phyloP scores from a whole-genome alignment of 75 land plant genomes.

The Larix kaempferi region DNA sequence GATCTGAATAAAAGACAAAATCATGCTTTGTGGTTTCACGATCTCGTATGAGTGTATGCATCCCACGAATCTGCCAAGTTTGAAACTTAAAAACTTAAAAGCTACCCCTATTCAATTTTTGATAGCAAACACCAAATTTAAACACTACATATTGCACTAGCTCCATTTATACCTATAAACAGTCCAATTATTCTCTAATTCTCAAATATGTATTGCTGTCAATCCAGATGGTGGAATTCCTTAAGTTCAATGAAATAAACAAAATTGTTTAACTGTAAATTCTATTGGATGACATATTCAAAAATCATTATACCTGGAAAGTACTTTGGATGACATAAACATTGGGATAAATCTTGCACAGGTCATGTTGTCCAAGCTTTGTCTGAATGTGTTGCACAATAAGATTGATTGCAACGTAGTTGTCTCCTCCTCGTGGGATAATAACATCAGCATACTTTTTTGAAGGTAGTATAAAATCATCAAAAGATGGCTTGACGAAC shows the following conservation, averaged over 20 bases:
- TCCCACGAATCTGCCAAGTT: constrained; percentile 70
- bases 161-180: not conserved
- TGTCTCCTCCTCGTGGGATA: constrained; percentile 95
- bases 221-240: not conserved
- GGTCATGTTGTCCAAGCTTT: constrained; percentile 86
- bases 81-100: too few species aligned
- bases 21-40: constrained; percentile 78
- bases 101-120: not conserved
- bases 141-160: not conserved
- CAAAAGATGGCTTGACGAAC: constrained; percentile 98
- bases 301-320: constrained; percentile 55
- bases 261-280: not conserved
- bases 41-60: constrained; percentile 88
- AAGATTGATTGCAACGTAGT: constrained; percentile 95
- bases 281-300: constrained; percentile 64
- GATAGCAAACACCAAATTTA: not conserved
- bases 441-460: constrained; percentile 99
- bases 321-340: constrained; percentile 88
- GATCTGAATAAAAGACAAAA: constrained; percentile 74
- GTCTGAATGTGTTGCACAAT: constrained; percentile 95
- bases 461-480: constrained; percentile 94
- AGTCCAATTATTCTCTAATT: not conserved
- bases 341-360: constrained; percentile 79
- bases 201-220: not conserved
- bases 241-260: not conserved